Evolutionary conservation across 192 early-diverging fungal species (phyloP).

Genomic region (Linnemannia zychae): DNA sequence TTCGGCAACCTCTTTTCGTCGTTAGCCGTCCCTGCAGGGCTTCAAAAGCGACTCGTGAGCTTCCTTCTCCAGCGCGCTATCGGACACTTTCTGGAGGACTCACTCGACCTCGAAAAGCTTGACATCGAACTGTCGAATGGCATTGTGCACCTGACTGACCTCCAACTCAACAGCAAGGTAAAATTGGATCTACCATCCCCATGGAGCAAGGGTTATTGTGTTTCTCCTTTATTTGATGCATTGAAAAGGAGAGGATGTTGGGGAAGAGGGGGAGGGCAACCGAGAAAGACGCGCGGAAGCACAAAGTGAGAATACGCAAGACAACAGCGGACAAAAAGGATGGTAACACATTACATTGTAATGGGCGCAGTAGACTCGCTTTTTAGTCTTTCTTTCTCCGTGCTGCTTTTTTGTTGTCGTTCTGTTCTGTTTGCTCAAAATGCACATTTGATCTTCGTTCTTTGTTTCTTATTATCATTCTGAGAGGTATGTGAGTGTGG

Average conservation of each 20-base stretch:
- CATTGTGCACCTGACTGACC: slow-evolving; percentile 79
- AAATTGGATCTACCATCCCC: slow-evolving; percentile 5
- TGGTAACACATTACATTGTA: background rate
- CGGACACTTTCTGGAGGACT: slow-evolving; percentile 84
- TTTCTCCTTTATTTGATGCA: background rate
- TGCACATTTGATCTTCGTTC: background rate
- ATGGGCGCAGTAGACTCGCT: slow-evolving; percentile 10
- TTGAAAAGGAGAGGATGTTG: background rate
- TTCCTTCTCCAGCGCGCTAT: slow-evolving; percentile 85
- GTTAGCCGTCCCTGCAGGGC: slow-evolving; percentile 68
- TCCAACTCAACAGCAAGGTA: slow-evolving; percentile 86
- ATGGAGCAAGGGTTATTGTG: background rate
- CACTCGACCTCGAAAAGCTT: slow-evolving; percentile 84
- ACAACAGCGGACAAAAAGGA: background rate
- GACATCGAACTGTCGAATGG: slow-evolving; percentile 89
- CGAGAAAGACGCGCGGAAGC: background rate
- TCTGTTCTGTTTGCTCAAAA: too few species aligned
- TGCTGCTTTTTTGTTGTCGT: too few species aligned
- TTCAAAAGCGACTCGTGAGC: slow-evolving; percentile 89
- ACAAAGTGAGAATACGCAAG: background rate
- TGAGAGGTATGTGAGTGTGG: background rate
- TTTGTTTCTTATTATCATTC: background rate
- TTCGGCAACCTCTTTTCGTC: slow-evolving; percentile 57
- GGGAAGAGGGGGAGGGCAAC: background rate
- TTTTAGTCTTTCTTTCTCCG: background rate